Evolutionary conservation across 441 rosid genomes (phyloP), one percentile per base, ranked within the genome.

Genomic region (Euphorbia celastroides): DNA sequence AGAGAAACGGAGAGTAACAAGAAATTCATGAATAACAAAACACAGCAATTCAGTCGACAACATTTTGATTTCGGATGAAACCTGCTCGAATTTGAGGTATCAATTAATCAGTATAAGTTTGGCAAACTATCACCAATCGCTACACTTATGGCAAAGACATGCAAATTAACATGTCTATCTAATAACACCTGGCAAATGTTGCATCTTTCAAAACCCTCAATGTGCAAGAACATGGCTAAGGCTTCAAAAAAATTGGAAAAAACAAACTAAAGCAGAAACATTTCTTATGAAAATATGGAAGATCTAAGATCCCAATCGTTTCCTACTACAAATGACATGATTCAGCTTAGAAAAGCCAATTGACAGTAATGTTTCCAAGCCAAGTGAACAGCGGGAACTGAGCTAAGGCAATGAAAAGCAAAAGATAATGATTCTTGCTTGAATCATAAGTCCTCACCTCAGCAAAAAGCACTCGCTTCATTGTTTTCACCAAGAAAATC

Each of bases 361-460:
- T 86, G 55, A 90, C 81, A 72, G 84, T 88, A 71, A 90, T 81
- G 80, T 90, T 90, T 67, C 97, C 96, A 55, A 93, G 92, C 97
- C 98, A 89, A 44, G 70, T 72, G 80, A 84, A 84, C 56, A 84
- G 85, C 11, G 95, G 98, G 75, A 90, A 79, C 76, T 93, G 97
- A 8, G 90, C 93, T 60, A 93, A 72, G 60, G 93, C 97, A 26
- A 90, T 86, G 79, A 88, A 83, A 67, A 93, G 82, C 82, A 90
- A 79, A 78, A 88, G 80, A 70, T 87, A 90, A 76, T 90, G 95
- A 70, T 87, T 91, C 80, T 76, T 83, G 91, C 93, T 93, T 1
- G 96, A 80, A 77, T 86, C 96, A 7, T 81, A 82, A 71, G 80
- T 87, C 77, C 98, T 82, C 76, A 84, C 87, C 80, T 86, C 98